Evolutionary conservation across 2,329 filamentous ascomycete species (phyloP), one percentile per base, ranked within the genome.

Genomic region (Aspergillus quadricinctus): DNA sequence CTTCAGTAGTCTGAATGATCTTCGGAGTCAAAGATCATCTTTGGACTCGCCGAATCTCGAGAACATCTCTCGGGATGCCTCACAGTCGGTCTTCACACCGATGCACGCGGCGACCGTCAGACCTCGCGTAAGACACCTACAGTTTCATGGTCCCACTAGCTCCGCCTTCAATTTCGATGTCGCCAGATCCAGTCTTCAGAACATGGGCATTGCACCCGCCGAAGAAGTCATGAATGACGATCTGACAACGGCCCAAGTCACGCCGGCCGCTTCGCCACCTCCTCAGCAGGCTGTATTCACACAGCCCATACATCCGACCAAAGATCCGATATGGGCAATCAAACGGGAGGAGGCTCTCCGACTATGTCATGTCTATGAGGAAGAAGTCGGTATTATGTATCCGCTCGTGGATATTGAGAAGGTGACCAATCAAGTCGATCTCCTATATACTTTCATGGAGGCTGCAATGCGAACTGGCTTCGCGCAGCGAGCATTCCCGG

Each of bases 331-430:
- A 28, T 92, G 91, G 84, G 81, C 86, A 7, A 83, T 95, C 50
- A 83, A 83, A 53, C 87, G 88, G 66, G 85, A 92, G 37, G 92
- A 97, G 68, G 90, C 94, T 66, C 72, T 93, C 21, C 84, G 90
- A 1, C 76, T 97, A 14, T 90, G 90, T 62, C 81, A 84, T 14
- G 78, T 95, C 0, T 93, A 94, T 68, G 89, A 96, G 63, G 92
- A 97, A 65, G 92, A 97, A 70, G 87, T 95, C 66, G 90, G 90
- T 46, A 83, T 93, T 66, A 95, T 96, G 90, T 96, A 96, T 70
- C 93, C 93, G 0, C 83, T 96, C 3, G 73, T 96, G 49, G 83
- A 90, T 63, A 88, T 96, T 37, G 83, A 88, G 45, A 81, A 81
- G 45, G 78, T 95, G 41, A 85, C 89, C 40, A 78, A 79, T 5